These are phyloP conservation scores for Penicillium taxi DNA, from an alignment of 495 filamentous ascomycete genomes.

Conservation along the genomic window DNA sequence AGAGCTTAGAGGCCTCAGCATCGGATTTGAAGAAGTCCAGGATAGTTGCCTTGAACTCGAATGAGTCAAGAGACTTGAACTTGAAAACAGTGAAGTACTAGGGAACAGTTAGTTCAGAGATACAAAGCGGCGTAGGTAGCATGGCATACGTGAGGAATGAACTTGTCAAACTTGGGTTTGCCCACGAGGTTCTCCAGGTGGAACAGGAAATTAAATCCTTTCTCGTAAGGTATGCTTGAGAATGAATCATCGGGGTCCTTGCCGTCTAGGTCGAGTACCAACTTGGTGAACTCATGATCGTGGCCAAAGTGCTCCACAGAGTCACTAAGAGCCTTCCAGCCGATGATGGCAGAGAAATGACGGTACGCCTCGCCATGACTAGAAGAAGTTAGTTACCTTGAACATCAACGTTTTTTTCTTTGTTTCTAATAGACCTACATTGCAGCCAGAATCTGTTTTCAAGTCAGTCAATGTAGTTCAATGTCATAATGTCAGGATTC, in stretches of 20 bases:
- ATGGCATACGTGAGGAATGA: slow-evolving; percentile 70
- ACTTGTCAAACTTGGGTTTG: slow-evolving; percentile 80
- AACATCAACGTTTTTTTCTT: no score
- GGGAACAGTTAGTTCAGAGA: slow-evolving; percentile 8
- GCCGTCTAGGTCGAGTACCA: slow-evolving; percentile 77
- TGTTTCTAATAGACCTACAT: slow-evolving; percentile 17
- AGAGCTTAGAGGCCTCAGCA: slow-evolving; percentile 53
- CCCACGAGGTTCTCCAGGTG: slow-evolving; percentile 78
- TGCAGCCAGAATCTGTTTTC: slow-evolving; percentile 23
- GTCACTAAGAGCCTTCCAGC: slow-evolving; percentile 56
- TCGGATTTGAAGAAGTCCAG: slow-evolving; percentile 74
- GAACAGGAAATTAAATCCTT: slow-evolving; percentile 73
- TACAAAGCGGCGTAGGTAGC: background rate
- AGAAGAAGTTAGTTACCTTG: no score
- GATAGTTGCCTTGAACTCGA: slow-evolving; percentile 83
- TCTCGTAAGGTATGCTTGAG: slow-evolving; percentile 68
- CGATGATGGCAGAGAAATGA: slow-evolving; percentile 86
- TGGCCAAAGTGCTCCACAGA: slow-evolving; percentile 66
- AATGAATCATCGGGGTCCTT: slow-evolving; percentile 95
- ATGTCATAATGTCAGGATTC: slow-evolving; percentile 3
- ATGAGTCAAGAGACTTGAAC: slow-evolving; percentile 76
- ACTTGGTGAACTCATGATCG: slow-evolving; percentile 86
- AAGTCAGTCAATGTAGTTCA: slow-evolving; percentile 3
- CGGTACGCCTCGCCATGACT: slow-evolving; percentile 73
- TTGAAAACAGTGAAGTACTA: slow-evolving; percentile 79